Conservation (phyloP, 257 asterid species). For the Mitragyna speciosa region DNA sequence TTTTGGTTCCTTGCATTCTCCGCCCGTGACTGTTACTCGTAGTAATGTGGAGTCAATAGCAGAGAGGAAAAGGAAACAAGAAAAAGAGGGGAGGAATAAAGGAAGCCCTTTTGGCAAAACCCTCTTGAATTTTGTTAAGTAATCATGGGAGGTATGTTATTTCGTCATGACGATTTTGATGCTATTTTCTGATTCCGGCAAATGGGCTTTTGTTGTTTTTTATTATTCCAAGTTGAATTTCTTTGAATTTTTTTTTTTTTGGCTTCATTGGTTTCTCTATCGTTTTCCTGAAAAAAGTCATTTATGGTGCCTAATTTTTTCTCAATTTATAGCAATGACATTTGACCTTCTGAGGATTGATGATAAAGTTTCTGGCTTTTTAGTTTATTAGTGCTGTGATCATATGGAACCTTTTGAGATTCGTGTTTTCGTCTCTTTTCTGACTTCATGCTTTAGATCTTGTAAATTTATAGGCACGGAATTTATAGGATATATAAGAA, state of each 20-base stretch:
- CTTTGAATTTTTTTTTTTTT: background rate
- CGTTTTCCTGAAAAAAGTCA: background rate
- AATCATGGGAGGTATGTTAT: slow-evolving; percentile 14
- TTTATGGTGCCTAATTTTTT: background rate
- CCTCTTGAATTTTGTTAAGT: background rate
- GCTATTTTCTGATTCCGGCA: background rate
- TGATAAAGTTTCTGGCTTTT: background rate
- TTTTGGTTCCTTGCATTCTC: slow-evolving; percentile 10
- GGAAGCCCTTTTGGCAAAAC: background rate
- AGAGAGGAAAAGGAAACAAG: background rate
- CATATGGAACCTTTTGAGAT: background rate
- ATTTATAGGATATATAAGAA: background rate
- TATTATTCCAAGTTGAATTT: slow-evolving; percentile 3
- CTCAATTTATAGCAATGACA: background rate
- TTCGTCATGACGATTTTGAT: background rate
- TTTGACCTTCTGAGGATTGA: background rate
- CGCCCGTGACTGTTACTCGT: background rate
- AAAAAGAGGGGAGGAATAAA: background rate
- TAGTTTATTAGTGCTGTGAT: background rate
- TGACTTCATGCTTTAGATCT: background rate
- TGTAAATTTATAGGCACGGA: background rate
- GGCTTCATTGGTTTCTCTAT: background rate
- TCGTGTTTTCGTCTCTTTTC: background rate
- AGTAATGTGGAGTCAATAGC: background rate
- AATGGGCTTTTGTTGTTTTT: slow-evolving; percentile 11